Conservation (phyloP, 169 alveolate genomes). For the Cryptosporidium ryanae region DNA sequence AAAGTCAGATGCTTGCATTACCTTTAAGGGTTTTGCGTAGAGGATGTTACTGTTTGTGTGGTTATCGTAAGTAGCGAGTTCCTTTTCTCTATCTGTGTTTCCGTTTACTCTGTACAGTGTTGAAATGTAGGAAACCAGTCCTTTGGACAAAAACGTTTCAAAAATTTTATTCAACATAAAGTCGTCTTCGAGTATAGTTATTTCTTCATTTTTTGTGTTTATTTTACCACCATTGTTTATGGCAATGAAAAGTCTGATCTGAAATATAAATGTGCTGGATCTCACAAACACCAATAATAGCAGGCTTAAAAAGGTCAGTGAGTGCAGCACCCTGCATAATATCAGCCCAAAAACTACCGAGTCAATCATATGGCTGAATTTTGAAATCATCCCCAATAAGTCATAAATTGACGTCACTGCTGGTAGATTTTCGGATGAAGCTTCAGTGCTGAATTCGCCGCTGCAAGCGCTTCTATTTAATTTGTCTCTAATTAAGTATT, state of each 20-base stretch:
- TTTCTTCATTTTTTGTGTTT: background rate
- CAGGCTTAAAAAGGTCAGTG: background rate
- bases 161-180: conserved; percentile 14
- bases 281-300: conserved; percentile 15
- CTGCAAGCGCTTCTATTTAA: no score
- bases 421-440: no score
- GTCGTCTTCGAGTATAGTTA: background rate
- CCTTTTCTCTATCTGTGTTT: background rate
- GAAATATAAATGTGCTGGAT: conserved; percentile 7
- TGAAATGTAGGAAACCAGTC: conserved; percentile 4
- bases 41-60: background rate
- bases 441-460: no score
- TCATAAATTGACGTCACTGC: background rate
- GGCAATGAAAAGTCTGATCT: conserved; percentile 23
- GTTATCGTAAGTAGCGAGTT: background rate
- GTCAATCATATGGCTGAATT: conserved; percentile 19
- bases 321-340: background rate
- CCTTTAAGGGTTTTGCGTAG: conserved; percentile 30
- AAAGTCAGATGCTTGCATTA: conserved; percentile 31
- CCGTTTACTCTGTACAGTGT: background rate
- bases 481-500: background rate
- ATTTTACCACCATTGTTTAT: background rate
- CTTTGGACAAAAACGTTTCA: conserved; percentile 11
- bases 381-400: conserved; percentile 19
- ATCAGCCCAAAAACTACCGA: background rate